Evolutionary conservation across 1,284 basidiomycete genomes (phyloP).

Genomic region (Phellinidium pouzarii): DNA sequence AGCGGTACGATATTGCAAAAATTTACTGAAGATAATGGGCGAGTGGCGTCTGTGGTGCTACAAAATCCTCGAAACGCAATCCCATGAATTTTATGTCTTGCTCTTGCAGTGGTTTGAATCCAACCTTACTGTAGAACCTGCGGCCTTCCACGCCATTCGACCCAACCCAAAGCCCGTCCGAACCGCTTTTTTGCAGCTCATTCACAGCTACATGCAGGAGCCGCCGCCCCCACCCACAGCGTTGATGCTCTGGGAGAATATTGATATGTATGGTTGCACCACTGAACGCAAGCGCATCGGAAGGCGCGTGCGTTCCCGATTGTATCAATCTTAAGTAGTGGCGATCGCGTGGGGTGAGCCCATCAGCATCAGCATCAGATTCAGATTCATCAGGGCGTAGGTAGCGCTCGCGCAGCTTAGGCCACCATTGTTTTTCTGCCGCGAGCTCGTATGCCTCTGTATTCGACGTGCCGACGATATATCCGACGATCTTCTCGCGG

Average conservation of each 20-base stretch:
- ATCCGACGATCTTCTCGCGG: conserved; percentile 19
- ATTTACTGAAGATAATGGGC: not conserved
- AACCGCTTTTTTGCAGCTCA: conserved; percentile 7
- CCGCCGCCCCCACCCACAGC: conserved; percentile 22
- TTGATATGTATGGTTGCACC: conserved; percentile 22
- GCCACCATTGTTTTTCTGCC: conserved; percentile 19
- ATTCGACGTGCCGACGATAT: conserved; percentile 20
- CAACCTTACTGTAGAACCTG: not conserved
- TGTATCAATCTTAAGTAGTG: not conserved
- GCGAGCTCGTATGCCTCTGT: conserved; percentile 17
- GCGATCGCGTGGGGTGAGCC: not conserved
- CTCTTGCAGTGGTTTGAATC: not conserved
- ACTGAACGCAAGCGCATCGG: conserved; percentile 12
- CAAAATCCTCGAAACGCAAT: not conserved
- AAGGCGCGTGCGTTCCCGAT: conserved; percentile 2
- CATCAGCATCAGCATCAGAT: not conserved
- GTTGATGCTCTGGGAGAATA: conserved; percentile 19
- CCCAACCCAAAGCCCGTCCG: not conserved
- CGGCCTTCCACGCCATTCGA: not conserved
- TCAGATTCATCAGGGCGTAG: conserved; percentile 9
- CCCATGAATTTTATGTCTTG: not conserved
- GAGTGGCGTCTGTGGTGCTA: not conserved
- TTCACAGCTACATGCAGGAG: conserved; percentile 17
- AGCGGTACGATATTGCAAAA: no score
- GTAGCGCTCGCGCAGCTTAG: conserved; percentile 9